phyloP scores from a whole-genome alignment of 2,329 filamentous ascomycete genomes.

The Gyromitra esculenta region DNA sequence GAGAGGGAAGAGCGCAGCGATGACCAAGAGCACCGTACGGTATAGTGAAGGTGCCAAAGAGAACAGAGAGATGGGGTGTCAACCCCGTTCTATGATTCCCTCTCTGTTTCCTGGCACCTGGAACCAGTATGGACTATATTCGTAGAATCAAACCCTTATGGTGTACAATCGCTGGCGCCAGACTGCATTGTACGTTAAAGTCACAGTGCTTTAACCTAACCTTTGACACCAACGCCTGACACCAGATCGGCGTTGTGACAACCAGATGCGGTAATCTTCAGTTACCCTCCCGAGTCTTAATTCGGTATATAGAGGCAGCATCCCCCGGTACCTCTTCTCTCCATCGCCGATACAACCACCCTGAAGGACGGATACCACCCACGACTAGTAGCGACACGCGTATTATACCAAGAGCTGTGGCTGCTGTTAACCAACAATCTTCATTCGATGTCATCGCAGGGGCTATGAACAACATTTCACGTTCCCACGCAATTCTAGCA shows the following conservation, averaged over 20 bases:
- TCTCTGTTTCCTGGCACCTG: constrained; percentile 30
- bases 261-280: neutral
- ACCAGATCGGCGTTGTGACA: neutral
- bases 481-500: constrained; percentile 3
- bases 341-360: no score
- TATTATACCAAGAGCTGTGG: constrained; percentile 5
- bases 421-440: constrained; percentile 18
- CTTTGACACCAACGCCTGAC: constrained; percentile 10
- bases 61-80: constrained; percentile 28
- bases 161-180: neutral
- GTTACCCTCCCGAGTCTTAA: neutral
- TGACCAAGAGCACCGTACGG: constrained; percentile 6
- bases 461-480: constrained; percentile 11
- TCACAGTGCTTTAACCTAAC: neutral
- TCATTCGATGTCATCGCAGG: neutral
- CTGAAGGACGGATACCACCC: no score
- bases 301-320: neutral
- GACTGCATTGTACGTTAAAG: constrained; percentile 1
- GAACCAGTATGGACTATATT: neutral
- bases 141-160: neutral
- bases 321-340: no score
- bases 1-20: neutral
- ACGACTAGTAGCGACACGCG: no score
- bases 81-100: constrained; percentile 32
- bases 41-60: constrained; percentile 27